These are phyloP conservation scores for Populus simonii DNA, from an alignment of 345 rosid species.

Conservation along the genomic window DNA sequence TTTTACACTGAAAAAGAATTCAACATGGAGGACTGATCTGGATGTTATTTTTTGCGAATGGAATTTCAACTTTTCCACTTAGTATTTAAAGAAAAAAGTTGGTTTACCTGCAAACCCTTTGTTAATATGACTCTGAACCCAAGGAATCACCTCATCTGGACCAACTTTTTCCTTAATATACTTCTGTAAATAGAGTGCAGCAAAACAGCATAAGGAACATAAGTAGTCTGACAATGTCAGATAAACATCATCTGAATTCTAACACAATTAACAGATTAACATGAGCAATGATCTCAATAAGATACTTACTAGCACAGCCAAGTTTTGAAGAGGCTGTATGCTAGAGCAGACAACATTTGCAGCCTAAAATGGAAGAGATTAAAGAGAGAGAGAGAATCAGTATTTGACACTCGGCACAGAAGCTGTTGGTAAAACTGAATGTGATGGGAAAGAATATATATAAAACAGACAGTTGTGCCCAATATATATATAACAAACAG, in stretches of 20 bases:
- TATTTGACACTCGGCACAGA: not conserved
- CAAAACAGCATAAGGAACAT: not conserved
- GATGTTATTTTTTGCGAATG: not conserved
- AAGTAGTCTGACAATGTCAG: not conserved
- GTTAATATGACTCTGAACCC: slow-evolving; percentile 52
- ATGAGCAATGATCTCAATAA: not conserved
- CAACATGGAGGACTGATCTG: too few relatives aligned
- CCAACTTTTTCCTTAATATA: slow-evolving; percentile 53
- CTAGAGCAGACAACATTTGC: slow-evolving; percentile 69
- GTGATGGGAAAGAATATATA: not conserved
- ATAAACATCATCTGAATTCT: not conserved
- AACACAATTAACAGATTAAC: not conserved
- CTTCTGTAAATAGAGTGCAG: slow-evolving; percentile 32
- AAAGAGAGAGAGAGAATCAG: not conserved
- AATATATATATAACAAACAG: not conserved
- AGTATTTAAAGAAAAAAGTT: not conserved
- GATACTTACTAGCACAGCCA: slow-evolving; percentile 50
- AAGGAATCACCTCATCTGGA: slow-evolving; percentile 41
- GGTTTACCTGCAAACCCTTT: slow-evolving; percentile 70
- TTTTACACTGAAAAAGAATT: too few relatives aligned
- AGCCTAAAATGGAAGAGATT: slow-evolving; percentile 39
- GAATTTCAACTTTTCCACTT: not conserved
- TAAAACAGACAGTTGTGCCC: not conserved
- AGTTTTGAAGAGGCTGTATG: slow-evolving; percentile 80
- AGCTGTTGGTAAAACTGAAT: not conserved